Evolutionary conservation across 192 early-diverging fungal genomes (phyloP), one percentile per base, ranked within the genome.

Genomic region (Coemansia sp.): DNA sequence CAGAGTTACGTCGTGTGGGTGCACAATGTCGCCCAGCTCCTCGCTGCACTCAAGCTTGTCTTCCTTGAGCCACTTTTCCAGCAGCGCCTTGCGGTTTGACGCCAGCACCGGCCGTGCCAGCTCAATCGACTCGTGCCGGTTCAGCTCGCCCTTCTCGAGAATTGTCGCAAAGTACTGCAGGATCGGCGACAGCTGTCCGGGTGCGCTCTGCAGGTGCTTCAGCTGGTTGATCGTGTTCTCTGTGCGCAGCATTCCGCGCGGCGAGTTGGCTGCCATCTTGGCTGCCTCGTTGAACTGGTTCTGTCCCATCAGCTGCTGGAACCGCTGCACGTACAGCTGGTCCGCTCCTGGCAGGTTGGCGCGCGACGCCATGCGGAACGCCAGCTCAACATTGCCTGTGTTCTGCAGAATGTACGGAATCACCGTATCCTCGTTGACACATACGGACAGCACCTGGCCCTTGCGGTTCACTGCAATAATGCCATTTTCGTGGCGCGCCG

Each of bases 1-100:
- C 54, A 98, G 79, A n/a, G 88, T 91, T 17, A 84, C 71, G 67
- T 99, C 97, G 58, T 92, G 86, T 57, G 88, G 93, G 75, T 93
- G 94, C 47, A 98, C 94, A 73, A 95, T 89, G 69, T 99, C 97
- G 63, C 97, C 97, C 25, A 99, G 84, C 69, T 99, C 97, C 73
- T 99, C 97, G 76, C 92, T 96, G 84, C 95, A 97, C 62, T 95
- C 91, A 9, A 99, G 84, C 73, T 99, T 99, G 78, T 99, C 97
- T 74, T 98, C 95, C 78, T 97, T 97, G 60, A 99, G 84, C 95
- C 95, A 99, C 73, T 95, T 98, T 67, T 99, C 95, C 21, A 99
- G 79, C 61, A 99, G 67, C 56, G 95, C 87, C 73, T 96, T 99
- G 58, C 93, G 87, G 52, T 88, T 89, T 69, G 96, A 94, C 17